Evolutionary conservation across 495 filamentous ascomycete species (phyloP), one percentile per base, ranked within the genome.

Genomic region (Talaromyces thailandensis): DNA sequence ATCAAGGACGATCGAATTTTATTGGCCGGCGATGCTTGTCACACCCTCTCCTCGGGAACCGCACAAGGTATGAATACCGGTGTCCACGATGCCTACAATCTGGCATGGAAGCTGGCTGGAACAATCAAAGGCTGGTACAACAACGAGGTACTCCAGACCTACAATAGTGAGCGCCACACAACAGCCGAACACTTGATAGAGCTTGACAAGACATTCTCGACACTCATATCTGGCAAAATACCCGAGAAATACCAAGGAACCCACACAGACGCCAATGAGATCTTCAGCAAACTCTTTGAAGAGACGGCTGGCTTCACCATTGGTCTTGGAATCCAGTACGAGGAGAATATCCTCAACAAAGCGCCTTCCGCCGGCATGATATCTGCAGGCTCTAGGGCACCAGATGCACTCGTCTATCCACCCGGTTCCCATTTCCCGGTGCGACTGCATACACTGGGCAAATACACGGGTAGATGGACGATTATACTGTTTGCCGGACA

Each of bases 1-100:
- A 50, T 12, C 16, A 29, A 53, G 64, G 56, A 74, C 32, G 65
- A 70, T n/a, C 68, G 76, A 5, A 63, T 84, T 4, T 75, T 85
- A 26, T 67, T 85, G 0, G 80, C 75, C 9, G 82, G 82, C 35
- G 82, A 85, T 64, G 75, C 84, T 5, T 82, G 81, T 3, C 85
- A 88, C 63, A 82, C 80, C 29, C 81, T 85, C 65, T 81, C 77
- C 35, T 82, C 83, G 0, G 78, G 76, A 0, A 83, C 81, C 0
- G 84, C 80, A 1, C 83, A 84, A 58, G 85, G 85, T 3, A 81
- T 87, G 76, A 88, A 88, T 64, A 81, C 80, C 0, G 83, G 85
- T 0, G 81, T 86, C 26, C 78, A 81, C 43, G 84, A 87, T 58
- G 75, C 82, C 0, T 72, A 84, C 37, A 85, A 86, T 58, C 73